phyloP scores from a whole-genome alignment of 208 protist genomes.

The Porcisia hertigi region DNA sequence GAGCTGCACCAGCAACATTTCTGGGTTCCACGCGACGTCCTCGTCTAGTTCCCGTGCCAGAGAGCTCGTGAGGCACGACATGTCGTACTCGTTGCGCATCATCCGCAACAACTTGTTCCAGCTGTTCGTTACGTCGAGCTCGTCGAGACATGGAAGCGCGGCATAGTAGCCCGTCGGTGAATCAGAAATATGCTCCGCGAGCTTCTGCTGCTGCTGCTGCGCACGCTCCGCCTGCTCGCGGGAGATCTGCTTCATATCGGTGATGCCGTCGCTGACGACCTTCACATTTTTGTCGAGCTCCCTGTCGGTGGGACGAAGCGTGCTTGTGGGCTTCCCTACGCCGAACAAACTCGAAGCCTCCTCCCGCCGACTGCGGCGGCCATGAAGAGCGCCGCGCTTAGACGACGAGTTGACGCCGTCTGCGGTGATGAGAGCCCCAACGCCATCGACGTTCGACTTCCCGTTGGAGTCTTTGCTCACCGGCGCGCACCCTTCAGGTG shows the following conservation, averaged over 20 bases:
- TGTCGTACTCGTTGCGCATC: conserved; percentile 78
- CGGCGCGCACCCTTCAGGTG: neutral
- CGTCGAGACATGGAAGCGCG: conserved; percentile 73
- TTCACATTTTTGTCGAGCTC: conserved; percentile 43
- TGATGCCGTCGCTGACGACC: conserved; percentile 52
- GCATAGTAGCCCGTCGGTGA: conserved; percentile 67
- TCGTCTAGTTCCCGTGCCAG: conserved; percentile 85
- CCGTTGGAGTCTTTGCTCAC: neutral
- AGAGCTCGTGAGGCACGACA: conserved; percentile 77
- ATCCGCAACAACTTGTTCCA: conserved; percentile 72
- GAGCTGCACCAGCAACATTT: conserved; percentile 90
- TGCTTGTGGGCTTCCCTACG: conserved; percentile 14
- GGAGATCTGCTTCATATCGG: conserved; percentile 29
- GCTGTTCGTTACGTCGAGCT: conserved; percentile 67
- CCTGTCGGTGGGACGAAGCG: conserved; percentile 27
- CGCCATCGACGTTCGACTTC: neutral
- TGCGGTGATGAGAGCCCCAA: neutral
- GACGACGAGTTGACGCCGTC: neutral
- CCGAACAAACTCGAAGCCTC: conserved; percentile 23
- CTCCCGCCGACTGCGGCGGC: conserved; percentile 10
- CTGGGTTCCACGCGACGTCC: conserved; percentile 85
- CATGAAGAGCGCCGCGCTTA: neutral
- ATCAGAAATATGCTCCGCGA: conserved; percentile 63
- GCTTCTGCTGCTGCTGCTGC: conserved; percentile 47
- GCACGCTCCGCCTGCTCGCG: conserved; percentile 33